Evolutionary conservation across 345 rosid genomes (phyloP), one percentile per base, ranked within the genome.

Genomic region (Excoecaria agallocha): DNA sequence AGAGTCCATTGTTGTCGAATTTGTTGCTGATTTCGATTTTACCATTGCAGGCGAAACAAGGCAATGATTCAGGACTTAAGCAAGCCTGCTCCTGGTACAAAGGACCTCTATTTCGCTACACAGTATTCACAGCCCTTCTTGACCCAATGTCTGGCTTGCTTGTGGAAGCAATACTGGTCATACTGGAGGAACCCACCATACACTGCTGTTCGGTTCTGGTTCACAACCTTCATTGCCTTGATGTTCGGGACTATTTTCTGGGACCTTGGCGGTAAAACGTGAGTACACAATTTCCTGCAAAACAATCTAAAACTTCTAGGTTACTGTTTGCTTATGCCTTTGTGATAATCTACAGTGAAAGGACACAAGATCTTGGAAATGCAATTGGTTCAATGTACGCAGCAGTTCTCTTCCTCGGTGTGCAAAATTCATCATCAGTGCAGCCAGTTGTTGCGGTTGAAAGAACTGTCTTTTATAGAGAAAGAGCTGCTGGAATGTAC

Each of bases 401-500:
- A 49, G 90, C 96, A 8, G 88, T 89, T 78, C 76, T 89, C 57
- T 93, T 89, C 88, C 79, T 91, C 15, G 98, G 97, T 0, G 25
- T 84, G 72, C 97, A 89, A 71, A 91, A 87, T 74, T 75, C 85
- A 6, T 19, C 61, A 0, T 66, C 90, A 8, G 91, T 93, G 24
- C 97, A 89, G 70, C 89, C 97, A 0, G 87, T 89, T n/a, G 97
- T 89, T 63, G 71, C 89, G 5, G 80, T 91, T 1, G 98, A 91
- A 69, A 80, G 97, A 38, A 89, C 90, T 1, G 92, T 91, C 38
- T 93, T 89, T 62, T 93, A 91, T 69, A 77, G 97, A 68, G 98
- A 93, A 69, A 80, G 84, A 76, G 97, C 93, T 15, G 92, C 94
- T 0, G 91, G 98, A 75, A 92, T 92, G 96, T 92, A 90, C 65